Percentiles rank a stretch among this genome's conserved stretches.
These are phyloP conservation scores for Pneumocystis jirovecii DNA, from an alignment of 1,139 yeast genomes.

Conservation along the genomic window DNA sequence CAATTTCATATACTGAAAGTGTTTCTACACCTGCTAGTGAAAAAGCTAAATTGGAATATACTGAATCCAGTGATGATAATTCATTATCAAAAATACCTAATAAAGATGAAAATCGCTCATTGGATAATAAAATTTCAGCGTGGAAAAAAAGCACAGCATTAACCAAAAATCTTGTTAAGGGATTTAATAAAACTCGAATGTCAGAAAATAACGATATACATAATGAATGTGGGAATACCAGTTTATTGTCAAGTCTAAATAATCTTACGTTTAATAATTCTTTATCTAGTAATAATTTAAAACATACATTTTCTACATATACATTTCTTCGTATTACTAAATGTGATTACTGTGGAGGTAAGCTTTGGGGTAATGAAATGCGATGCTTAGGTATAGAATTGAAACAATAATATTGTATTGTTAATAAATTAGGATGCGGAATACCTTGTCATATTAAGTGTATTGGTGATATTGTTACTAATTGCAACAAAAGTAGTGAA, in stretches of 20 bases:
- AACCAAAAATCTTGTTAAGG: conserved; percentile 23
- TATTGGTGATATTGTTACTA: conserved; percentile 1
- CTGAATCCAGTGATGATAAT: not conserved
- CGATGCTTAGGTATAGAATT: conserved; percentile 3
- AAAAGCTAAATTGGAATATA: not conserved
- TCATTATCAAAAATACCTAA: not conserved
- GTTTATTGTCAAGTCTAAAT: not conserved
- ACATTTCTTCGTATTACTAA: conserved; percentile 1
- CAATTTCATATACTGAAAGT: conserved; percentile 1
- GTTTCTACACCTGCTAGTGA: not conserved
- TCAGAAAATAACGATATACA: conserved; percentile 16
- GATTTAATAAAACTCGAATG: conserved; percentile 25
- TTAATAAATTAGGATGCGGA: conserved; percentile 2
- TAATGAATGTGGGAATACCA: not conserved
- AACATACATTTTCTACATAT: not conserved
- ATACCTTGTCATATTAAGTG: conserved; percentile 6
- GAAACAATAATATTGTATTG: not conserved
- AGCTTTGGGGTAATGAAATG: conserved; percentile 7
- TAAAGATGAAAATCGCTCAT: not conserved
- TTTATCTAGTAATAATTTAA: not conserved
- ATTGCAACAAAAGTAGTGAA: not conserved
- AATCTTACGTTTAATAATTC: not conserved
- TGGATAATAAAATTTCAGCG: not conserved
- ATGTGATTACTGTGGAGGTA: conserved; percentile 7
- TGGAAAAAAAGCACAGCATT: conserved; percentile 21